Percentiles rank a stretch among this genome's conserved stretches.
phyloP scores from a whole-genome alignment of 1,139 yeast genomes.

The Insectozyma bohioensis region DNA sequence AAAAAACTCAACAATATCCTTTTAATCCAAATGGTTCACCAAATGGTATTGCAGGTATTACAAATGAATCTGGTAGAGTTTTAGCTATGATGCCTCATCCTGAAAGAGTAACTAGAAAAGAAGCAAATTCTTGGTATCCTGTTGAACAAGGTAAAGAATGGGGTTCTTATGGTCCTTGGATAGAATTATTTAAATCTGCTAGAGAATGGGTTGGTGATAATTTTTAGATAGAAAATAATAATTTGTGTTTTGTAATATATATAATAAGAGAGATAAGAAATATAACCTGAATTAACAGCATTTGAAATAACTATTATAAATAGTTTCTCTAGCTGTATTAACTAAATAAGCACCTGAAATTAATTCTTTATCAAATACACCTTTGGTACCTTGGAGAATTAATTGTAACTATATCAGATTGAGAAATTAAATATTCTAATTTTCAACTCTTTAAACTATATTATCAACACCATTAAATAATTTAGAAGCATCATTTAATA shows the following conservation, averaged over 20 bases:
- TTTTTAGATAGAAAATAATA: no score
- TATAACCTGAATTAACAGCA: constrained; percentile 45
- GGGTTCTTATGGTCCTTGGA: constrained; percentile 92
- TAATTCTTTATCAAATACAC: constrained; percentile 65
- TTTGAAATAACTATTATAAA: constrained; percentile 72
- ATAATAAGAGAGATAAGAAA: constrained; percentile 2
- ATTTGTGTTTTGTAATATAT: no score
- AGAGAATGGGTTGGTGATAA: constrained; percentile 87
- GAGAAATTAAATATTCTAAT: constrained; percentile 66
- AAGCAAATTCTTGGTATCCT: constrained; percentile 92
- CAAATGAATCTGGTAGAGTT: constrained; percentile 90
- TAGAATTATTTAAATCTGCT: constrained; percentile 88
- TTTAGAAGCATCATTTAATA: constrained; percentile 43
- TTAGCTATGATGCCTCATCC: constrained; percentile 99
- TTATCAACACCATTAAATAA: constrained; percentile 37
- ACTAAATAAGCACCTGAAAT: constrained; percentile 75
- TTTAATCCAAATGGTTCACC: constrained; percentile 97
- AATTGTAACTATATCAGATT: constrained; percentile 74
- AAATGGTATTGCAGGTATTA: constrained; percentile 88
- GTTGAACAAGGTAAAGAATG: constrained; percentile 59
- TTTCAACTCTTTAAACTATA: constrained; percentile 59
- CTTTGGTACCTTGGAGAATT: constrained; percentile 69
- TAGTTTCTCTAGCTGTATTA: constrained; percentile 85
- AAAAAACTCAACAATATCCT: constrained; percentile 79
- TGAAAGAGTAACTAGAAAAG: constrained; percentile 87